Evolutionary conservation across 306 rosid genomes (phyloP).

Genomic region (Cicer arietinum): DNA sequence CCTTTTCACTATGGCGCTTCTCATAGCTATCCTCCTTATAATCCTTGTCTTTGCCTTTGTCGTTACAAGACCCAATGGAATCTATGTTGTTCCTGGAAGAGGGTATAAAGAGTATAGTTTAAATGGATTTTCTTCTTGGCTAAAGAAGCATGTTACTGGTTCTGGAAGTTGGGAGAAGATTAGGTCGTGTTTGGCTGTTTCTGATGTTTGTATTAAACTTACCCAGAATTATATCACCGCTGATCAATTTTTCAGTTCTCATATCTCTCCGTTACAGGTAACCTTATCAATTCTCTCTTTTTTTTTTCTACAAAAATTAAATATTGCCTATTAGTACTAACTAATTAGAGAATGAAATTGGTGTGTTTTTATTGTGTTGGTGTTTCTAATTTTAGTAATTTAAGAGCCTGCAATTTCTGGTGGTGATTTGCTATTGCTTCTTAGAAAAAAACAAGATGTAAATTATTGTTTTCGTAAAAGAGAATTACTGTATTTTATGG

Average conservation of each 20-base stretch:
- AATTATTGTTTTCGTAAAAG: not conserved
- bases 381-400: not conserved
- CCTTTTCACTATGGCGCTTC: conserved; percentile 83
- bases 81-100: conserved; percentile 63
- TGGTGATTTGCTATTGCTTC: not conserved
- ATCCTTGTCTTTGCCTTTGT: conserved; percentile 76
- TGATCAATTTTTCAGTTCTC: conserved; percentile 71
- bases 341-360: not conserved
- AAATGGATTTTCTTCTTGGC: conserved; percentile 68
- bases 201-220: conserved; percentile 64
- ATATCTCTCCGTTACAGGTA: conserved; percentile 83
- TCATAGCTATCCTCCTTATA: conserved; percentile 64
- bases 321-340: not conserved
- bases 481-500: not conserved
- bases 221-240: conserved; percentile 56
- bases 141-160: conserved; percentile 60
- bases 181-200: conserved; percentile 73
- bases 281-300: not conserved
- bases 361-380: not conserved
- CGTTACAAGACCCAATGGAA: conserved; percentile 70
- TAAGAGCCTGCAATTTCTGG: conserved; percentile 23
- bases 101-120: conserved; percentile 66
- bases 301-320: not conserved
- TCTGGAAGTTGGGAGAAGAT: conserved; percentile 69
- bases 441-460: conserved; percentile 20